Evolutionary conservation across 1,139 yeast species (phyloP), one percentile per base, ranked within the genome.

Genomic region (Oligophagozyma castellii): DNA sequence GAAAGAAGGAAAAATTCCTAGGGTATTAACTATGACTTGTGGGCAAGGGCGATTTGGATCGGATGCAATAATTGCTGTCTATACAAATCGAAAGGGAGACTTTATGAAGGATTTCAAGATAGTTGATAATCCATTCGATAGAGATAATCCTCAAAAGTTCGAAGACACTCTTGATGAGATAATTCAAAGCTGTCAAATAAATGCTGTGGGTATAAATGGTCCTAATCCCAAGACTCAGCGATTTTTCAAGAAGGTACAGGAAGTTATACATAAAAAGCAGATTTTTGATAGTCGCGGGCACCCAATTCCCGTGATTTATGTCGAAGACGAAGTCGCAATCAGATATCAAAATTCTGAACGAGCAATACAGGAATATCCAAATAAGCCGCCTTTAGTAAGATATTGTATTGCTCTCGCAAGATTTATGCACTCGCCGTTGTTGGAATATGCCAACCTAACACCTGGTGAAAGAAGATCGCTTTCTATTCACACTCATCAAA

Each of bases 251-350:
- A 65, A 68, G 21, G 51, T 84, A 10, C 62, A 60, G 27, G 70
- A 66, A 22, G 69, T 80, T 30, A 67, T 81, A 11, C 65, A 66
- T 29, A 62, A 59, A 12, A 69, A 79, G 40, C 65, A 67, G 14
- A 74, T 73, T 10, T 70, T 65, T 31, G 65, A 65, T 16, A 79
- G 70, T 29, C 35, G 59, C 40, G 54, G 57, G 11, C 48, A 46
- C 14, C 34, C 40, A 7, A 35, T 58, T 19, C 59, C 58, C 7
- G 71, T 81, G 3, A 60, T 84, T 11, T 89, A 84, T 74, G 93
- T 81, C 18, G 81, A 78, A 43, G 95, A 89, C 52, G 98, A 89
- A 51, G 84, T 93, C 19, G 95, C 98, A 0, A 64, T 93, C 32
- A 67, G 92, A 37, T 89, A 67, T 51, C 94, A 86, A 53, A 72